These are phyloP conservation scores for Globisporangium paddicum DNA, from an alignment of 352 stramenopile species.

Conservation along the genomic window DNA sequence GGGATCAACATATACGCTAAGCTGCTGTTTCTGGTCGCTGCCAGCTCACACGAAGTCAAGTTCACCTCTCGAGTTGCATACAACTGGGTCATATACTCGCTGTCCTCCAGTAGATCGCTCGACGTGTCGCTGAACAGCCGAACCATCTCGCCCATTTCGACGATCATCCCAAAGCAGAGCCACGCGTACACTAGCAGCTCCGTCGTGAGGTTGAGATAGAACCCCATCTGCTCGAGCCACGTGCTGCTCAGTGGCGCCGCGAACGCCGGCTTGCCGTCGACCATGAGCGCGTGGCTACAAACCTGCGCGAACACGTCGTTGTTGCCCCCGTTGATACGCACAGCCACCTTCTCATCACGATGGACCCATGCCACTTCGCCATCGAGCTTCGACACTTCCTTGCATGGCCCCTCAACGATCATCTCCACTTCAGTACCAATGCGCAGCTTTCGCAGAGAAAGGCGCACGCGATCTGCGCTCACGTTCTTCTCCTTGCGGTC, in stretches of 20 bases:
- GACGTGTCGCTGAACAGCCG: conserved; percentile 23
- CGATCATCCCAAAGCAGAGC: conserved; percentile 53
- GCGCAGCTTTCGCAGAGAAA: conserved; percentile 46
- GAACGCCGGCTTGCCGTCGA: conserved; percentile 58
- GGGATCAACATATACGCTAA: conserved; percentile 31
- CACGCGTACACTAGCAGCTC: conserved; percentile 51
- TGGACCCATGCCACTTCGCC: conserved; percentile 70
- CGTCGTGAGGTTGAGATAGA: conserved; percentile 41
- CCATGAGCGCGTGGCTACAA: conserved; percentile 56
- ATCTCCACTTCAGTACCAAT: conserved; percentile 70
- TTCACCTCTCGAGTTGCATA: conserved; percentile 24
- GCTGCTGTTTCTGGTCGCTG: conserved; percentile 6
- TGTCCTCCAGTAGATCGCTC: conserved; percentile 23
- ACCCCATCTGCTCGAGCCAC: conserved; percentile 50
- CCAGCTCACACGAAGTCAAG: conserved; percentile 19
- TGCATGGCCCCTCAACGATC: conserved; percentile 67
- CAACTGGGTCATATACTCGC: conserved; percentile 26
- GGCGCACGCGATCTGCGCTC: conserved; percentile 37
- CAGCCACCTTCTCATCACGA: conserved; percentile 58
- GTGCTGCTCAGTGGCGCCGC: conserved; percentile 58
- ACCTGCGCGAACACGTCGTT: conserved; percentile 70
- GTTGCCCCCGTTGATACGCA: conserved; percentile 55
- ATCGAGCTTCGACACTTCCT: conserved; percentile 67
- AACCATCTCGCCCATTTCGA: conserved; percentile 57
- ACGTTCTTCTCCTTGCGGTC: conserved; percentile 59